A percentile compares a stretch with the other conserved stretches of the same genome.
These are phyloP conservation scores for Suillus luteus DNA, from an alignment of 768 basidiomycete species.

Conservation along the genomic window DNA sequence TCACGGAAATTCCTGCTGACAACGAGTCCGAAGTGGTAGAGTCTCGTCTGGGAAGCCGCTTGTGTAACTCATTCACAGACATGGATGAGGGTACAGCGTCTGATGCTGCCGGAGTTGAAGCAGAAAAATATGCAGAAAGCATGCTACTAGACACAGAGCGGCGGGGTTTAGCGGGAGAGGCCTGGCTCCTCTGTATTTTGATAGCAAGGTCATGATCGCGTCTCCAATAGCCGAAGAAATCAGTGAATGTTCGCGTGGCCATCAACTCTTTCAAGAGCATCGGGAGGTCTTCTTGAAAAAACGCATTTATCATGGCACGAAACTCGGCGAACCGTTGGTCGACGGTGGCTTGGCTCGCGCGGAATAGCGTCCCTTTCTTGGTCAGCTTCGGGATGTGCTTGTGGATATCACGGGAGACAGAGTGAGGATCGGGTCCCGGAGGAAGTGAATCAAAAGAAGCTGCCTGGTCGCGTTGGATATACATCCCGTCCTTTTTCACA, in stretches of 20 bases:
- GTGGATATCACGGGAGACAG: constrained; percentile 71
- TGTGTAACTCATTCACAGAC: constrained; percentile 14
- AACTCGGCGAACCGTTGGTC: constrained; percentile 66
- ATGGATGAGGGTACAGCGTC: constrained; percentile 13
- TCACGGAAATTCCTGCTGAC: constrained; percentile 26
- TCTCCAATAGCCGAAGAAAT: constrained; percentile 82
- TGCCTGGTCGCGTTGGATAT: constrained; percentile 69
- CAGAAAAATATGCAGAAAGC: constrained; percentile 60
- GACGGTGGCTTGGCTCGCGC: constrained; percentile 64
- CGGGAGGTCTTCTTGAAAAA: constrained; percentile 65
- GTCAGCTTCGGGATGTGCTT: constrained; percentile 64
- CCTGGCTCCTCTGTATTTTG: constrained; percentile 34
- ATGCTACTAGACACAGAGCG: constrained; percentile 54
- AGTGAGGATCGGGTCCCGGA: constrained; percentile 77
- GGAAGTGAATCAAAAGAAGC: constrained; percentile 87
- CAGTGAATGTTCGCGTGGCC: constrained; percentile 54
- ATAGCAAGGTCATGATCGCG: constrained; percentile 64
- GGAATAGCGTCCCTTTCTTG: constrained; percentile 74
- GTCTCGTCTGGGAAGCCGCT: constrained; percentile 10
- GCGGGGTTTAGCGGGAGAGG: constrained; percentile 31
- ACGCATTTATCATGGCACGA: constrained; percentile 53
- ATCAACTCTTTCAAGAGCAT: constrained; percentile 67
- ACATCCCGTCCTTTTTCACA: constrained; percentile 68
- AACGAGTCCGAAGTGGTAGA: constrained; percentile 26
- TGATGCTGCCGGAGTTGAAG: constrained; percentile 27